Evolutionary conservation across 352 stramenopile species (phyloP).

Genomic region (Phytopythium boreale): DNA sequence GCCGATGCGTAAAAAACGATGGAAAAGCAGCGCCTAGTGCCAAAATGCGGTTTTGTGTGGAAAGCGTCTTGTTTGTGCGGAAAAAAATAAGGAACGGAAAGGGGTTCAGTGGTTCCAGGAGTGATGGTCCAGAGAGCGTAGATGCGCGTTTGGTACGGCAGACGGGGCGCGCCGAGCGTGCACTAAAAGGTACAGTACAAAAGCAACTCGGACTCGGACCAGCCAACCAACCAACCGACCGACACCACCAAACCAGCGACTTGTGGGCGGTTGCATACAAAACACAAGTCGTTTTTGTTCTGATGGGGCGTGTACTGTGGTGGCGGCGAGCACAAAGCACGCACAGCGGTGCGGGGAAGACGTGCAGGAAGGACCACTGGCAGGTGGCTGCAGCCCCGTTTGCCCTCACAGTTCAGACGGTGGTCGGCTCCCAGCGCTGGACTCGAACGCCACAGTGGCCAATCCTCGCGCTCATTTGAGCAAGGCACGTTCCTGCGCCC

Average conservation of each 20-base stretch:
- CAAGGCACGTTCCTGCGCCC: not conserved
- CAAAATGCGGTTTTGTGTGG: not conserved
- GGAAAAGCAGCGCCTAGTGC: not conserved
- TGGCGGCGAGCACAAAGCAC: not conserved
- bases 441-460: not conserved
- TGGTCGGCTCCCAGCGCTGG: not conserved
- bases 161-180: not conserved
- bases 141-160: not conserved
- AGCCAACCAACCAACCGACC: not conserved
- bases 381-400: not conserved
- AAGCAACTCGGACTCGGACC: not conserved
- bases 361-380: too few species aligned
- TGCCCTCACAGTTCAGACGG: conserved; percentile 1
- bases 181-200: not conserved
- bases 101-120: not conserved
- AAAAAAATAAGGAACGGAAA: not conserved
- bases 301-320: not conserved
- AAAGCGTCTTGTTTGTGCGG: not conserved
- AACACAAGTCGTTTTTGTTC: not conserved
- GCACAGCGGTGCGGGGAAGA: too few species aligned
- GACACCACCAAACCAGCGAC: not conserved
- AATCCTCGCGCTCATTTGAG: not conserved
- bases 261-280: not conserved
- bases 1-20: not conserved
- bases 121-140: conserved; percentile 1